These are phyloP conservation scores for Cytidiella melzeri DNA, from an alignment of 768 basidiomycete genomes.

Conservation along the genomic window DNA sequence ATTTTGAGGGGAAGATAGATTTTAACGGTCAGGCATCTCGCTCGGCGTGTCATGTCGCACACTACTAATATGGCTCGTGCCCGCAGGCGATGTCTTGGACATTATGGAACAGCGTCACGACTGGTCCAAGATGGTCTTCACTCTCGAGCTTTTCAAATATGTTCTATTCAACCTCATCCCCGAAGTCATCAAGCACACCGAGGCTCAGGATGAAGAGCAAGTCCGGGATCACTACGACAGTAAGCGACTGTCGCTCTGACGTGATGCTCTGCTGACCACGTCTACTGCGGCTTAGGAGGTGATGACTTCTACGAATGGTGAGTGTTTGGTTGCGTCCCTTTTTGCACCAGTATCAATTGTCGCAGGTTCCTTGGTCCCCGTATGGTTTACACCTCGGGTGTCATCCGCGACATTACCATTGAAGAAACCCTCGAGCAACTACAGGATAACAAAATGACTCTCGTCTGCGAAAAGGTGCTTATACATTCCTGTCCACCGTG, in stretches of 20 bases:
- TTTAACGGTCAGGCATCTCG: constrained; percentile 68
- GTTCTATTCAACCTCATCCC: constrained; percentile 84
- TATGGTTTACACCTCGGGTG: constrained; percentile 97
- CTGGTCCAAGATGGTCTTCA: constrained; percentile 91
- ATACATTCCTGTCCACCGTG: not conserved
- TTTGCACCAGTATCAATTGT: not conserved
- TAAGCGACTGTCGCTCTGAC: constrained; percentile 28
- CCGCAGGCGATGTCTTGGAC: constrained; percentile 84
- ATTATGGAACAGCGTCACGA: constrained; percentile 93
- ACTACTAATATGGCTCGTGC: not conserved
- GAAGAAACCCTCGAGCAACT: constrained; percentile 87
- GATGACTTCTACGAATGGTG: constrained; percentile 95
- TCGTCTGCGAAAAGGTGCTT: constrained; percentile 80
- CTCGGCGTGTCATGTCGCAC: constrained; percentile 9
- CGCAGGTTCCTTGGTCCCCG: constrained; percentile 86
- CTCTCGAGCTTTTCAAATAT: constrained; percentile 88
- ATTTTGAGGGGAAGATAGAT: constrained; percentile 93
- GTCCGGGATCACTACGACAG: constrained; percentile 95
- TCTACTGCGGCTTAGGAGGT: constrained; percentile 46
- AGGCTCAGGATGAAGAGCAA: constrained; percentile 89
- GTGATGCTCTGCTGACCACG: not conserved
- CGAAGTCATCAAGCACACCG: constrained; percentile 91
- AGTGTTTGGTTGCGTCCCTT: constrained; percentile 10
- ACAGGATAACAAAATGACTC: constrained; percentile 95
- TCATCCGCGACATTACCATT: constrained; percentile 63